Base-by-base conservation (phyloP, 169 alveolate species). In the Cryptosporidium xiaoi region DNA sequence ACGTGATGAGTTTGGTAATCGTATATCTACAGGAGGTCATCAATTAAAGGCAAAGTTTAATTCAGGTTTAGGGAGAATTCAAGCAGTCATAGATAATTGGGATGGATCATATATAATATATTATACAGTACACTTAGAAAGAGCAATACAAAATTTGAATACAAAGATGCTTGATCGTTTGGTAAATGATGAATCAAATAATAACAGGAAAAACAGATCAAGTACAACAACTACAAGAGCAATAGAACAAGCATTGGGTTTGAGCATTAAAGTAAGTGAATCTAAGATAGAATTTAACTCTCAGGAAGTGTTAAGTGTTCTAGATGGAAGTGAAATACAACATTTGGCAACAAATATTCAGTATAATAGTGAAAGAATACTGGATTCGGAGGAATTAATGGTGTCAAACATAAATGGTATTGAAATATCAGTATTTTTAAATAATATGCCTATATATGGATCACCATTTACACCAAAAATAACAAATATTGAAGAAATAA, bases 11-110 rank as follows among this genome's bases (percentile, higher is more conserved):
- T 77, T 60, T 77, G 87, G 87, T 18, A 90, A 90, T 65, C 82
- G 92, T 51, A 83, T 90, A 18, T 53, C 83, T 18, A 68, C 83
- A 16, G 93, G 93, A 16, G 91, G 91, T 7, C 92, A 90, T 67
- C 68, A 83, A 46, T 27, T 90, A 51, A 69, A 69, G 24, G 93
- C 71, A 18, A 64, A 56, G 29, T 90, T 69, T 24, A 51, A 60
- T 62, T 77, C 83, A 6, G 51, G 40, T 1, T 89, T 90, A 15
- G 93, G 92, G 10, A 69, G 60, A n/a, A 82, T 90, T 20, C 82
- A 82, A 34, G 82, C 71, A 15, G 82, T 90, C 6, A 44, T 53
- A 13, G 93, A 90, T 53, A 83, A 90, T 58, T 71, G 90, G 89
- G 65, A 58, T 60, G 93, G 93, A 8, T 65, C 89, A 18, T 90